A percentile compares a stretch with the other conserved stretches of the same genome.
Conservation (phyloP, 345 rosid genomes). For the Murraya paniculata region DNA sequence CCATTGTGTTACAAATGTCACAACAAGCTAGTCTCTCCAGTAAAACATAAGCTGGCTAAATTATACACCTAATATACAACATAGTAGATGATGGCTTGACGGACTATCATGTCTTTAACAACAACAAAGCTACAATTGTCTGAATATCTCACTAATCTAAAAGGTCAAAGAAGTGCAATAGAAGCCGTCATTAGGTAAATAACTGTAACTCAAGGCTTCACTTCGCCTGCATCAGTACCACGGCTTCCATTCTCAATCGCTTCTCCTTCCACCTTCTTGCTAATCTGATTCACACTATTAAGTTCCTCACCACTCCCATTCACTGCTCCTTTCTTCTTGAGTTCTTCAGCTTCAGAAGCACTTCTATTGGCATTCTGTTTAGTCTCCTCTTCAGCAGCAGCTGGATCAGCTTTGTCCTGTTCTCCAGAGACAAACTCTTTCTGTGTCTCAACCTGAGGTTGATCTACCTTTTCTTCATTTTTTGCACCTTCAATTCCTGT, state of each 20-base stretch:
- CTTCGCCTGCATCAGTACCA: slow-evolving; percentile 20
- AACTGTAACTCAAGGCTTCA: slow-evolving; percentile 29
- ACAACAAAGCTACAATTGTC: slow-evolving; percentile 29
- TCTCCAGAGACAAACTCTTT: slow-evolving; percentile 19
- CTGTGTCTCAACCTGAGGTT: slow-evolving; percentile 22
- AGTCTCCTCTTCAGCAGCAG: slow-evolving; percentile 12
- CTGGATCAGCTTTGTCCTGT: slow-evolving; percentile 17
- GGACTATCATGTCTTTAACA: slow-evolving; percentile 27
- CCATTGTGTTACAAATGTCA: slow-evolving; percentile 13
- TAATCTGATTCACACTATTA: slow-evolving; percentile 6
- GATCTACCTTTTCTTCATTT: slow-evolving; percentile 23
- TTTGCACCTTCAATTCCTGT: slow-evolving; percentile 15
- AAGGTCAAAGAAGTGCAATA: slow-evolving; percentile 13
- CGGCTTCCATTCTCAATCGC: slow-evolving; percentile 35
- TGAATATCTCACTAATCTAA: slow-evolving; percentile 9
- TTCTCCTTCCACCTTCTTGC: slow-evolving; percentile 34
- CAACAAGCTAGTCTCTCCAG: background rate
- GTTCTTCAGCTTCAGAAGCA: slow-evolving; percentile 22
- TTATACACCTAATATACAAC: slow-evolving; percentile 28
- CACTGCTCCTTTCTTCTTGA: slow-evolving; percentile 25
- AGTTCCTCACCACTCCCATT: slow-evolving; percentile 21
- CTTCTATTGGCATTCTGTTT: slow-evolving; percentile 8
- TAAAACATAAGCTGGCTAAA: slow-evolving; percentile 19
- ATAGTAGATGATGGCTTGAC: slow-evolving; percentile 19
- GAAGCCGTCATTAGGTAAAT: slow-evolving; percentile 19